phyloP scores from a whole-genome alignment of 106 monocot genomes.

The Platanthera zijinensis region DNA sequence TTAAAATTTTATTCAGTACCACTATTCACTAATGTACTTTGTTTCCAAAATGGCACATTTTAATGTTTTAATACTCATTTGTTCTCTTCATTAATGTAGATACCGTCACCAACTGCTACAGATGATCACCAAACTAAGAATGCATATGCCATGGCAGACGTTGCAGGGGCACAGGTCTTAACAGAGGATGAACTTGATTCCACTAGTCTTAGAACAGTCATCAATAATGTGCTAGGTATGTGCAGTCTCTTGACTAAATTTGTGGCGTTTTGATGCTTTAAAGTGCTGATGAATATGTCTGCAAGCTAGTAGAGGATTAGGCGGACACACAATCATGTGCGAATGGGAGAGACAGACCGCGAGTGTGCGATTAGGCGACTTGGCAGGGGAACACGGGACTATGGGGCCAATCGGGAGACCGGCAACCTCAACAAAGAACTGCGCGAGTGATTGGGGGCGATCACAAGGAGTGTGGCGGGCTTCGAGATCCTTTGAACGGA shows the following conservation, averaged over 20 bases:
- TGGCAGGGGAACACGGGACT: too few relatives aligned
- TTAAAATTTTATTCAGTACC: background rate
- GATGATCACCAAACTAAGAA: slow-evolving; percentile 42
- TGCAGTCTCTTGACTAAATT: background rate
- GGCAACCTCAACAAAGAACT: too few relatives aligned
- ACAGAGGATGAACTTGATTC: slow-evolving; percentile 39
- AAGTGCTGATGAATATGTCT: background rate
- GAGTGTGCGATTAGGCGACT: too few relatives aligned
- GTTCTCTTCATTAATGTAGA: slow-evolving; percentile 7
- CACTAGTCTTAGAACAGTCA: slow-evolving; percentile 17
- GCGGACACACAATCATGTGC: too few relatives aligned
- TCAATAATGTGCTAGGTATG: slow-evolving; percentile 33
- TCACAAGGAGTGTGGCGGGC: too few relatives aligned
- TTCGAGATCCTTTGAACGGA: too few relatives aligned
- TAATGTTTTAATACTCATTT: background rate
- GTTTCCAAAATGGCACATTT: background rate
- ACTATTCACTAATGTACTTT: background rate
- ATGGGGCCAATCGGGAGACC: too few relatives aligned
- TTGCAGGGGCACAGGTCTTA: slow-evolving; percentile 28
- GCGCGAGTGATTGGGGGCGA: too few relatives aligned
- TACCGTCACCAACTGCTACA: slow-evolving; percentile 26
- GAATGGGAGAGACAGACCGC: too few relatives aligned
- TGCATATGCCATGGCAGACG: slow-evolving; percentile 37
- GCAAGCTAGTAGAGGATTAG: too few relatives aligned
- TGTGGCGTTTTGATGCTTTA: background rate